phyloP scores from a whole-genome alignment of 2,329 filamentous ascomycete genomes.

The Rhynchosporium secalis region DNA sequence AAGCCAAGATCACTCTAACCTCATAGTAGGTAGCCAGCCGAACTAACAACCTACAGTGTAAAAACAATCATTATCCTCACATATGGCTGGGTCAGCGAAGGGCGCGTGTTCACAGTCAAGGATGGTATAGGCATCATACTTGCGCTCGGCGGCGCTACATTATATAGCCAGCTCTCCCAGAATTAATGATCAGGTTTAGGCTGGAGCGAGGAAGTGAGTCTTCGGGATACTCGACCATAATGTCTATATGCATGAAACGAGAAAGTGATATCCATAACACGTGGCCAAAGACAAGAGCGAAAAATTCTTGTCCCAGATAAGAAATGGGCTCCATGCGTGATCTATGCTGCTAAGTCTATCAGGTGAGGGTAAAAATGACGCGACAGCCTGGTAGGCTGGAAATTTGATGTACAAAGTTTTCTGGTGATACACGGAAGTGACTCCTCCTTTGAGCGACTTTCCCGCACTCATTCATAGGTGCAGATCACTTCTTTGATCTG shows the following conservation, averaged over 20 bases:
- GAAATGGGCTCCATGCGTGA: neutral
- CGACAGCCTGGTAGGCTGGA: neutral
- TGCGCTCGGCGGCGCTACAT: slow-evolving; percentile 47
- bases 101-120: slow-evolving; percentile 42
- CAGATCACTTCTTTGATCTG: slow-evolving; percentile 21
- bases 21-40: neutral
- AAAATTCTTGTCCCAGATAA: neutral
- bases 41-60: slow-evolving; percentile 39
- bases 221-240: neutral
- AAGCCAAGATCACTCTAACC: slow-evolving; percentile 18
- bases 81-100: slow-evolving; percentile 48
- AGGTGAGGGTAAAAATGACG: neutral
- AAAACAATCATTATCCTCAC: slow-evolving; percentile 49
- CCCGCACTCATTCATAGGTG: neutral
- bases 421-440: neutral
- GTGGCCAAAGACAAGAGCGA: neutral
- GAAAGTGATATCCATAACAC: slow-evolving; percentile 3
- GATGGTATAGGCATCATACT: slow-evolving; percentile 47
- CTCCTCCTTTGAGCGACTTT: neutral
- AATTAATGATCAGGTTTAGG: slow-evolving; percentile 21
- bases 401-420: neutral
- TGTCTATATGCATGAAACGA: slow-evolving; percentile 12
- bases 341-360: slow-evolving; percentile 14
- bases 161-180: slow-evolving; percentile 45
- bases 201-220: neutral